Conservation (phyloP, 352 stramenopile species). For the Phytophthora vignae region DNA sequence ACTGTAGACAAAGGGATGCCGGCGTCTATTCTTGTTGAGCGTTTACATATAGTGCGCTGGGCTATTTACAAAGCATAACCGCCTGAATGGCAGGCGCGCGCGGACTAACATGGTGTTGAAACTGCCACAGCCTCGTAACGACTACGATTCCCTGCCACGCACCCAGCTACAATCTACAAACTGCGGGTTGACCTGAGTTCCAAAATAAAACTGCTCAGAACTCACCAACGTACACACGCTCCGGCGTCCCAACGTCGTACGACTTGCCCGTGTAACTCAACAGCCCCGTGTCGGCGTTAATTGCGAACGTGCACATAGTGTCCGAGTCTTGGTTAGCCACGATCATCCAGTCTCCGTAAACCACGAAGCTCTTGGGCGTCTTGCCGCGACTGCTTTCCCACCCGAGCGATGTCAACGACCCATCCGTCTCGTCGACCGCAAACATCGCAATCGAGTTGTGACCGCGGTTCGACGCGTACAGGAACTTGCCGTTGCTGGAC, state of each 20-base stretch:
- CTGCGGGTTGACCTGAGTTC: too few species aligned
- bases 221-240: slow-evolving; percentile 36
- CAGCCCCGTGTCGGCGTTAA: slow-evolving; percentile 36
- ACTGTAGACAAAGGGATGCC: too few species aligned
- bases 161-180: too few species aligned
- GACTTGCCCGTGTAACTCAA: slow-evolving; percentile 45
- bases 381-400: slow-evolving; percentile 46
- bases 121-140: too few species aligned
- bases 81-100: too few species aligned
- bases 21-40: too few species aligned
- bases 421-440: slow-evolving; percentile 31
- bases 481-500: slow-evolving; percentile 49
- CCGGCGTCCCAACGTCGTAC: slow-evolving; percentile 39
- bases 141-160: too few species aligned
- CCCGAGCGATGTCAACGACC: slow-evolving; percentile 37
- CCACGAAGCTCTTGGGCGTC: slow-evolving; percentile 48
- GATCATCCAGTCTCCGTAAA: slow-evolving; percentile 53
- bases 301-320: slow-evolving; percentile 52
- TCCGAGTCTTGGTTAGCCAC: slow-evolving; percentile 63
- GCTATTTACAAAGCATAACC: too few species aligned
- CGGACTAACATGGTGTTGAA: too few species aligned
- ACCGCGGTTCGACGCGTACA: slow-evolving; percentile 71
- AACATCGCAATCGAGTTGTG: slow-evolving; percentile 70
- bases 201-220: not conserved
- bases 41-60: too few species aligned